phyloP scores from a whole-genome alignment of 805 yeast species.

The Pichia rugopelliculosa region DNA sequence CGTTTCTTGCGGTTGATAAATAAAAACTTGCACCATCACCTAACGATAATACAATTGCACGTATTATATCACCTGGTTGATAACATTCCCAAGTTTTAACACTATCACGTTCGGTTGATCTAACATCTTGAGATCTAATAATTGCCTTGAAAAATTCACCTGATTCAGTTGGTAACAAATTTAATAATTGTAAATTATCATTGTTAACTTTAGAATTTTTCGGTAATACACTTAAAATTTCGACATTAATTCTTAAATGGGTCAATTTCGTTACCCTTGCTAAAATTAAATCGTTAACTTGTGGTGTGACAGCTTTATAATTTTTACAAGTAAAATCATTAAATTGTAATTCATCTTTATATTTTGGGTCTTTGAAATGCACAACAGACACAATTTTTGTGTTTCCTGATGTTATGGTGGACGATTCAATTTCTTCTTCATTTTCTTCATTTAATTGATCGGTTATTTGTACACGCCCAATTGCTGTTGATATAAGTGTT shows the following conservation, averaged over 20 bases:
- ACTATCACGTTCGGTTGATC: slow-evolving; percentile 86
- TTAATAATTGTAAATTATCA: slow-evolving; percentile 15
- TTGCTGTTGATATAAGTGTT: slow-evolving; percentile 45
- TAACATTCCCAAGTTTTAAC: slow-evolving; percentile 73
- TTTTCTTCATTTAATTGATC: slow-evolving; percentile 12
- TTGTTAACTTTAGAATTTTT: not conserved
- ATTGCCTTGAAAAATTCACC: slow-evolving; percentile 89
- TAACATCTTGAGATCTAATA: slow-evolving; percentile 78
- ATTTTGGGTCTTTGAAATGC: slow-evolving; percentile 20
- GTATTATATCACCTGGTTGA: slow-evolving; percentile 86
- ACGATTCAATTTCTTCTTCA: not conserved
- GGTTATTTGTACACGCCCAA: slow-evolving; percentile 46
- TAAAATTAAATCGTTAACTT: slow-evolving; percentile 76
- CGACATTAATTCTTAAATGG: slow-evolving; percentile 66
- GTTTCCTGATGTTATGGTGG: not conserved
- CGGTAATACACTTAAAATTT: slow-evolving; percentile 40
- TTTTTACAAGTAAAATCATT: slow-evolving; percentile 3
- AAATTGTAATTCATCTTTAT: not conserved
- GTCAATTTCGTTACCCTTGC: slow-evolving; percentile 65
- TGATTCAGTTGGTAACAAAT: slow-evolving; percentile 53
- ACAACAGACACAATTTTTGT: slow-evolving; percentile 16
- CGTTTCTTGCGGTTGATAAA: slow-evolving; percentile 81
- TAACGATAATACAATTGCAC: slow-evolving; percentile 74
- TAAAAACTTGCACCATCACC: slow-evolving; percentile 95
- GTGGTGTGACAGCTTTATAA: slow-evolving; percentile 49